A percentile compares a stretch with the other conserved stretches of the same genome.
These are phyloP conservation scores for Leccinellum albellum DNA, from an alignment of 768 basidiomycete species.

Conservation along the genomic window DNA sequence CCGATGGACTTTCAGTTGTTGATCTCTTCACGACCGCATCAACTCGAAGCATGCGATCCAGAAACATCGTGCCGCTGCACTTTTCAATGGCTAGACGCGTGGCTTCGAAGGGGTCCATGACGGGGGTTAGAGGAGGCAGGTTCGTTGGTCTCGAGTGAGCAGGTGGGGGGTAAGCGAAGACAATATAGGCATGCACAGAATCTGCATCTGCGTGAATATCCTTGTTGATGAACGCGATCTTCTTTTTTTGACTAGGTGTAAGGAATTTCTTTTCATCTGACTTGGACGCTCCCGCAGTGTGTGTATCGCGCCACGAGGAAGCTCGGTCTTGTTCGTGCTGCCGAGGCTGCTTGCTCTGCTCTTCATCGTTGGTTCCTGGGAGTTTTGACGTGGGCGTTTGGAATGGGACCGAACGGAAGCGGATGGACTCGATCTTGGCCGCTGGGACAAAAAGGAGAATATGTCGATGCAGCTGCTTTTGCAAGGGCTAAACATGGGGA, in stretches of 20 bases:
- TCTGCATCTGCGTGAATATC: constrained; percentile 80
- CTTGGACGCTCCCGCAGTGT: constrained; percentile 41
- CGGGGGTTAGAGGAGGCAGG: constrained; percentile 45
- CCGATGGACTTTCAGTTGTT: constrained; percentile 18
- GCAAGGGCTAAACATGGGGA: constrained; percentile 51
- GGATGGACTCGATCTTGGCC: constrained; percentile 85
- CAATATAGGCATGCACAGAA: constrained; percentile 83
- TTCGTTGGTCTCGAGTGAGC: constrained; percentile 42
- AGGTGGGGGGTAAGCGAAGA: constrained; percentile 71
- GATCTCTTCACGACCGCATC: constrained; percentile 52
- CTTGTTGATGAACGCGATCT: constrained; percentile 89
- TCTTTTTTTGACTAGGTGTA: constrained; percentile 84
- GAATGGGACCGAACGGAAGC: constrained; percentile 93
- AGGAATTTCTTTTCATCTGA: constrained; percentile 63
- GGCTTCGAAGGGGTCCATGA: constrained; percentile 69
- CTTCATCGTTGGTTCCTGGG: constrained; percentile 35
- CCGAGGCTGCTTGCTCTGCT: constrained; percentile 32
- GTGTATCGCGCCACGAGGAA: constrained; percentile 52
- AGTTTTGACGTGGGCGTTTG: constrained; percentile 71
- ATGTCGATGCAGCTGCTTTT: constrained; percentile 75
- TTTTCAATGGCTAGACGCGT: constrained; percentile 53
- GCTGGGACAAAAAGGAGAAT: constrained; percentile 66
- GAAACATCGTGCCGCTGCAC: constrained; percentile 69
- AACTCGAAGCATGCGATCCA: constrained; percentile 76
- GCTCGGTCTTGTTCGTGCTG: constrained; percentile 57